A percentile compares a stretch with the other conserved stretches of the same genome.
These are phyloP conservation scores for Trypanosoma cruzi DNA, from an alignment of 208 protist genomes.

Conservation along the genomic window DNA sequence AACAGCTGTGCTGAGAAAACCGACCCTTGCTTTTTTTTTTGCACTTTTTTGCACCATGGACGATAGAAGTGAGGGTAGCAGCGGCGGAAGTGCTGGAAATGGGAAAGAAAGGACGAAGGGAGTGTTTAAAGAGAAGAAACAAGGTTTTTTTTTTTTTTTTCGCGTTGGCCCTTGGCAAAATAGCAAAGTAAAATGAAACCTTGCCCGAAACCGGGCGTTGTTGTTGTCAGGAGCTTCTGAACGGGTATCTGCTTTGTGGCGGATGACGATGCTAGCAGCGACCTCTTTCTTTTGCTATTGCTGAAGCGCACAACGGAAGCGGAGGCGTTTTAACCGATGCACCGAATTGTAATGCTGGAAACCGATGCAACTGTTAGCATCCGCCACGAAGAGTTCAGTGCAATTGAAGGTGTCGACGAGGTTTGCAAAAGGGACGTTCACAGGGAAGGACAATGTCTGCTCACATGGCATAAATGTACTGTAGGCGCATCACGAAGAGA, in stretches of 20 bases:
- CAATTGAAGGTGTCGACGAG: not conserved
- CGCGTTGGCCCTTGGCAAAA: not conserved
- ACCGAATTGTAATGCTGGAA: not conserved
- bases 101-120: not conserved
- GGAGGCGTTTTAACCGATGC: not conserved
- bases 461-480: not conserved
- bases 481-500: not conserved
- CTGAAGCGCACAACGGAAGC: not conserved
- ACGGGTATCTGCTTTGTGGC: slow-evolving; percentile 6
- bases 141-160: not conserved
- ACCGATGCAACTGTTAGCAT: not conserved
- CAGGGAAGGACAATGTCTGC: not conserved
- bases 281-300: slow-evolving; percentile 3
- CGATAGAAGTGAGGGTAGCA: too few relatives aligned
- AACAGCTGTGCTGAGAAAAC: not conserved
- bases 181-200: not conserved
- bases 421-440: not conserved
- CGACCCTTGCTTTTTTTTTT: not conserved
- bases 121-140: not conserved
- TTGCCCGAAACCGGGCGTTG: not conserved
- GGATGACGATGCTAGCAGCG: not conserved
- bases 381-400: not conserved
- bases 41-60: not conserved
- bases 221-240: not conserved
- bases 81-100: not conserved